Percentiles rank a stretch among this genome's conserved stretches.
Evolutionary conservation across 129 eudicot genomes (phyloP).

Genomic region (Flaveria ramosissima): DNA sequence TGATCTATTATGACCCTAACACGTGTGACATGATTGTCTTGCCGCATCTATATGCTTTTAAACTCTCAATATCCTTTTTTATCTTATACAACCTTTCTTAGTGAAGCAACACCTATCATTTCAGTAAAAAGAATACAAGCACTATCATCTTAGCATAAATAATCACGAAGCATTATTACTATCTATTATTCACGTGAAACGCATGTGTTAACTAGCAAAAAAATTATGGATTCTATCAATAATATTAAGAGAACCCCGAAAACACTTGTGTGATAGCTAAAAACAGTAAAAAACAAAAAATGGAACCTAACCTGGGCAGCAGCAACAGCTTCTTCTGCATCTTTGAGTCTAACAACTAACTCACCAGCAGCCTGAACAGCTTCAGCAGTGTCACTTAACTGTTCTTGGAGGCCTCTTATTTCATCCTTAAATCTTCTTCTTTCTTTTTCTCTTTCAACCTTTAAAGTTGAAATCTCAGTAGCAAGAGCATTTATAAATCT

Average conservation of each 20-base stretch:
- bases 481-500: constrained; percentile 86
- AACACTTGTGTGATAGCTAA: neutral
- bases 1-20: neutral
- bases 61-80: neutral
- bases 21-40: neutral
- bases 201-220: neutral
- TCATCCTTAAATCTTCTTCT: constrained; percentile 72
- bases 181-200: neutral
- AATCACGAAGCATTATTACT: neutral
- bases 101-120: neutral
- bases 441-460: constrained; percentile 85
- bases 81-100: neutral
- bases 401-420: constrained; percentile 82
- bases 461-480: constrained; percentile 68
- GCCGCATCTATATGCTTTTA: neutral
- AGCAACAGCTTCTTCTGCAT: constrained; percentile 88
- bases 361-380: constrained; percentile 99
- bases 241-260: neutral
- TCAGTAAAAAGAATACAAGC: neutral
- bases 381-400: constrained; percentile 89
- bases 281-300: neutral
- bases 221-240: neutral
- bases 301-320: constrained; percentile 69
- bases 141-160: neutral
- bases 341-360: constrained; percentile 88